Evolutionary conservation across 352 stramenopile species (phyloP), one percentile per base, ranked within the genome.

Genomic region (Phytophthora rubi): DNA sequence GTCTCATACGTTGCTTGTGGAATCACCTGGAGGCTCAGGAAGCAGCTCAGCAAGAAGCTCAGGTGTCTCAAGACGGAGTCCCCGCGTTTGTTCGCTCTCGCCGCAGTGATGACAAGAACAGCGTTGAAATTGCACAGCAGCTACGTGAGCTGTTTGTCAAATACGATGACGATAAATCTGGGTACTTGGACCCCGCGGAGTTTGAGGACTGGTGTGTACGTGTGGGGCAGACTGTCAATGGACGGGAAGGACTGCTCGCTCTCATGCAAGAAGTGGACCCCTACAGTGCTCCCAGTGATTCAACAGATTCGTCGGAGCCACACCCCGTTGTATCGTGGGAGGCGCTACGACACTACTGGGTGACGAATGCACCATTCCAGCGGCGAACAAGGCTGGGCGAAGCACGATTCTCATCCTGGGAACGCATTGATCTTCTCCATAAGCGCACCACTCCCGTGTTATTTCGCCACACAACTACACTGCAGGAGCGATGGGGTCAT

Each of bases 171-270:
- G 82, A 93, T 53, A 66, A 74, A 2, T 83, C 80, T 2, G 77
- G 77, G 0, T 42, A 68, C n/a, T 51, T 93, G 42, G 82, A 89
- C 39, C 52, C 62, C 4, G 63, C 65, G 6, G 82, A 93, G 66
- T 89, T 92, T 47, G 56, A 87, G 23, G 82, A 91, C 53, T 44
- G 92, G 1, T 93, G 85, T 39, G 82, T 91, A 1, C 79, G 73
- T 15, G 62, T 91, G 3, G 80, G 74, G 0, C 77, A 84, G n/a
- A n/a, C 66, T 10, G 21, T 81, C 2, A 74, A 81, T 55, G 70
- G 59, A 0, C 58, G 16, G 10, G 72, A 79, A 10, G 65, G 57
- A 7, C 53, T 88, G 10, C 28, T 70, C 7, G 61, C 51, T 62
- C 68, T 86, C 13, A 90, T 91, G 67, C 54, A 73, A 21, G 59